These are phyloP conservation scores for Fusarium heterosporum DNA, from an alignment of 2,329 filamentous ascomycete genomes.

Conservation along the genomic window DNA sequence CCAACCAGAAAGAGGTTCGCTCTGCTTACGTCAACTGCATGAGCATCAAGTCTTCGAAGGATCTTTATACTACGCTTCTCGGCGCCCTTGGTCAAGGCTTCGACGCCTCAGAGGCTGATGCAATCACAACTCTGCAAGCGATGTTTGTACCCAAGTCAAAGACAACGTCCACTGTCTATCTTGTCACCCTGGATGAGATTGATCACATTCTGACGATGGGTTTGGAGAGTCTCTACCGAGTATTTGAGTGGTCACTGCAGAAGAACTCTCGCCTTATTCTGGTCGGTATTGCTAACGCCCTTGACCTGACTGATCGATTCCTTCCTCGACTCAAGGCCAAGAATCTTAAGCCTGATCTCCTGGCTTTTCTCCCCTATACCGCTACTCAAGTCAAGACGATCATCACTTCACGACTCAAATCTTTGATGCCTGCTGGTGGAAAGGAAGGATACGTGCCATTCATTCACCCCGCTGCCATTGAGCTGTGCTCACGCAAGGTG, in stretches of 20 bases:
- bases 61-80: slow-evolving; percentile 84
- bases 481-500: slow-evolving; percentile 94
- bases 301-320: slow-evolving; percentile 95
- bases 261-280: slow-evolving; percentile 83
- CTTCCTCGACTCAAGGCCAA: slow-evolving; percentile 92
- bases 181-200: slow-evolving; percentile 95
- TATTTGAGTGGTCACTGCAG: slow-evolving; percentile 97
- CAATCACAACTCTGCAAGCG: slow-evolving; percentile 74
- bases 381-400: slow-evolving; percentile 88
- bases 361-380: slow-evolving; percentile 94
- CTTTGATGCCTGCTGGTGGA: slow-evolving; percentile 69
- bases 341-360: slow-evolving; percentile 87
- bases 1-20: slow-evolving; percentile 65
- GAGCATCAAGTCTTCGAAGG: slow-evolving; percentile 89
- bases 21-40: slow-evolving; percentile 94
- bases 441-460: slow-evolving; percentile 79
- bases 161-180: slow-evolving; percentile 67
- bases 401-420: slow-evolving; percentile 84
- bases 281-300: slow-evolving; percentile 93
- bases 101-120: slow-evolving; percentile 73
- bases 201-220: slow-evolving; percentile 93
- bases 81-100: slow-evolving; percentile 72
- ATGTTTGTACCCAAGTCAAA: slow-evolving; percentile 76
- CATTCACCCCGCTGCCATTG: slow-evolving; percentile 91
- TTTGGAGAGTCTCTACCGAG: slow-evolving; percentile 85